Conservation (phyloP, 2,329 filamentous ascomycete genomes). For the Alternaria sp. region DNA sequence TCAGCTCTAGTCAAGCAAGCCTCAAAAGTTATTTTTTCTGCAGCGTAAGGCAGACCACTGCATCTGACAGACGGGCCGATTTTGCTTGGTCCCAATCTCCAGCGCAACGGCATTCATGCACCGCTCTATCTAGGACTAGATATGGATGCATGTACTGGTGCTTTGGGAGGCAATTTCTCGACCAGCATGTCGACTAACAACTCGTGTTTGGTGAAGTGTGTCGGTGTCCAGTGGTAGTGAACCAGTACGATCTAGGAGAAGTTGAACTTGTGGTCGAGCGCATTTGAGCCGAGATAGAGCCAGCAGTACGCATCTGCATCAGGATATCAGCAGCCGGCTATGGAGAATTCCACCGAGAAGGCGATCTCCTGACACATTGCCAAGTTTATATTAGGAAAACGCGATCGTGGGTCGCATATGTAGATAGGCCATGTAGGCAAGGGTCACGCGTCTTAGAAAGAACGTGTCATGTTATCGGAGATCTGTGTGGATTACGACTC, state of each 20-base stretch:
- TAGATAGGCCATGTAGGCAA: background rate
- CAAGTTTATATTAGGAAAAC: background rate
- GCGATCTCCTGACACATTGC: slow-evolving; percentile 1
- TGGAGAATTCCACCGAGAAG: slow-evolving; percentile 1
- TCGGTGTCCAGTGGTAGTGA: background rate
- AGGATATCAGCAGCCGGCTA: background rate
- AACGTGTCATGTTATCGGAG: background rate
- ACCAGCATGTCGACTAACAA: slow-evolving; percentile 3
- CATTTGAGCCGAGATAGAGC: slow-evolving; percentile 5
- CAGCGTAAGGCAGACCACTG: slow-evolving; percentile 11
- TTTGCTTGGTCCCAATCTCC: slow-evolving; percentile 14
- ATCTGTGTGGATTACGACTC: background rate
- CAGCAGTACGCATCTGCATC: slow-evolving; percentile 4
- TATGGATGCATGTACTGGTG: slow-evolving; percentile 6
- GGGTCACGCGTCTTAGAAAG: background rate
- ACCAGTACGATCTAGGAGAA: background rate
- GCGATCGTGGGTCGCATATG: background rate
- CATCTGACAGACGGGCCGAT: slow-evolving; percentile 16
- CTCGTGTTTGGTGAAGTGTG: background rate
- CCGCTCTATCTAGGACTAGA: slow-evolving; percentile 11
- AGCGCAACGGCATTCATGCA: slow-evolving; percentile 15
- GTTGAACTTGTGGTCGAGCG: background rate
- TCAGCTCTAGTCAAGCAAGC: slow-evolving; percentile 23
- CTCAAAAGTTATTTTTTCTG: slow-evolving; percentile 15
- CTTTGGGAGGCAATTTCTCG: slow-evolving; percentile 10